Conservation (phyloP, 2,329 filamentous ascomycete species). For the Calonectria hawksworthii region DNA sequence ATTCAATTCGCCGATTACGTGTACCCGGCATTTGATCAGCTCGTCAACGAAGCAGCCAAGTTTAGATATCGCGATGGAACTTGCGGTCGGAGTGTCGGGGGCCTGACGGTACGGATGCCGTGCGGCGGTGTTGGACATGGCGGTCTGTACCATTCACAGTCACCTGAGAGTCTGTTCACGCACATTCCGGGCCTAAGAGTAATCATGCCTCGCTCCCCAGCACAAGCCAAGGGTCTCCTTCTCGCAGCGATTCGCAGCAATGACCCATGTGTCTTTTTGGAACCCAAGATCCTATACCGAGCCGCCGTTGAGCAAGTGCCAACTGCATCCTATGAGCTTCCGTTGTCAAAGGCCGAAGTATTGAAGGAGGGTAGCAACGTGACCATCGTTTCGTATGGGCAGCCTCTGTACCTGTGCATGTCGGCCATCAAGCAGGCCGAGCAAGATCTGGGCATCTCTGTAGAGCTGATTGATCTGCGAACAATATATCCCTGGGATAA, state of each 20-base stretch:
- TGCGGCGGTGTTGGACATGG: constrained; percentile 92
- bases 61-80: constrained; percentile 81
- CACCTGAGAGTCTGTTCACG: constrained; percentile 88
- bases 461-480: constrained; percentile 89
- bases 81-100: constrained; percentile 75
- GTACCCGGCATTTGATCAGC: constrained; percentile 92
- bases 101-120: constrained; percentile 91
- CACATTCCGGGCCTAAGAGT: constrained; percentile 90
- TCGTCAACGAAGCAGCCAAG: constrained; percentile 94
- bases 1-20: constrained; percentile 97
- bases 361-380: constrained; percentile 84
- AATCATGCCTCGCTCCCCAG: constrained; percentile 86
- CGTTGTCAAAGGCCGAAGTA: constrained; percentile 87
- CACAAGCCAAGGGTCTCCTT: constrained; percentile 90
- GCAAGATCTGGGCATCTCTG: constrained; percentile 80
- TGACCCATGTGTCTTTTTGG: constrained; percentile 93
- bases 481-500: constrained; percentile 95
- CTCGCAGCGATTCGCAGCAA: constrained; percentile 82
- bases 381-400: constrained; percentile 90
- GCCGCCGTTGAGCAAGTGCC: constrained; percentile 94
- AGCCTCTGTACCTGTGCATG: constrained; percentile 87
- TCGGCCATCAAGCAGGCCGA: constrained; percentile 81
- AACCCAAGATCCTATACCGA: constrained; percentile 93
- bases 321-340: constrained; percentile 82
- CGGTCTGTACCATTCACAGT: constrained; percentile 89